Evolutionary conservation across 2,329 filamentous ascomycete genomes (phyloP).

Genomic region (Leptoxyphium fumago): DNA sequence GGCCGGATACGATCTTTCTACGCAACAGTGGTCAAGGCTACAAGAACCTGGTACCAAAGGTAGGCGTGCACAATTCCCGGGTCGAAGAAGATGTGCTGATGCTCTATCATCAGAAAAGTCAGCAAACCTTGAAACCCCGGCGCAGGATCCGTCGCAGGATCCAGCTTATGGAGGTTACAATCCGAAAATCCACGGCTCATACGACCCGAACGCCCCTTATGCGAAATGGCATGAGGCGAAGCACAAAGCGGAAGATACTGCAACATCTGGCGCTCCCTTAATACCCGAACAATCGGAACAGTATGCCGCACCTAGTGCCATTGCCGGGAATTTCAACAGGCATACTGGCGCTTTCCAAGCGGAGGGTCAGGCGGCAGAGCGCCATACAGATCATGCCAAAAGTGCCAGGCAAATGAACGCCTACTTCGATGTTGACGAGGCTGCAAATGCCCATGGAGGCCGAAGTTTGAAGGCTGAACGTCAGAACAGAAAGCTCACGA

Average conservation of each 20-base stretch:
- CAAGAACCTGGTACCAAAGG: background rate
- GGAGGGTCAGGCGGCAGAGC: slow-evolving; percentile 51
- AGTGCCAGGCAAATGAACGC: slow-evolving; percentile 77
- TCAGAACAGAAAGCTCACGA: slow-evolving; percentile 66
- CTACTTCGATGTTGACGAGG: slow-evolving; percentile 91
- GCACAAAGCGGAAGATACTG: slow-evolving; percentile 20
- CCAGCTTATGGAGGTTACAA: slow-evolving; percentile 54
- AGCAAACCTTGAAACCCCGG: no score
- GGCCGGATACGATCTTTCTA: slow-evolving; percentile 12
- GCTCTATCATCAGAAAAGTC: no score
- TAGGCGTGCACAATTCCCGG: background rate
- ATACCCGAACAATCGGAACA: slow-evolving; percentile 16
- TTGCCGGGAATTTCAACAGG: slow-evolving; percentile 72
- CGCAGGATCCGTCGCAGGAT: slow-evolving; percentile 1
- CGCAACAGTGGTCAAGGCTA: slow-evolving; percentile 7
- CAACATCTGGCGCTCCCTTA: slow-evolving; percentile 8
- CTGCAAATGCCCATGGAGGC: slow-evolving; percentile 80
- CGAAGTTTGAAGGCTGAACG: slow-evolving; percentile 84
- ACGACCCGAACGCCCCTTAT: slow-evolving; percentile 92
- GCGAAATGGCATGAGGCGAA: slow-evolving; percentile 35
- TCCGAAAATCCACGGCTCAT: slow-evolving; percentile 88
- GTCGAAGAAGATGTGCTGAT: no score
- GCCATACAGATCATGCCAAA: slow-evolving; percentile 78
- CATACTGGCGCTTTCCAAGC: slow-evolving; percentile 76
- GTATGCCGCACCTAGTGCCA: slow-evolving; percentile 39